Evolutionary conservation across 805 yeast genomes (phyloP), one percentile per base, ranked within the genome.

Genomic region (Sungouiozyma intestinalis): DNA sequence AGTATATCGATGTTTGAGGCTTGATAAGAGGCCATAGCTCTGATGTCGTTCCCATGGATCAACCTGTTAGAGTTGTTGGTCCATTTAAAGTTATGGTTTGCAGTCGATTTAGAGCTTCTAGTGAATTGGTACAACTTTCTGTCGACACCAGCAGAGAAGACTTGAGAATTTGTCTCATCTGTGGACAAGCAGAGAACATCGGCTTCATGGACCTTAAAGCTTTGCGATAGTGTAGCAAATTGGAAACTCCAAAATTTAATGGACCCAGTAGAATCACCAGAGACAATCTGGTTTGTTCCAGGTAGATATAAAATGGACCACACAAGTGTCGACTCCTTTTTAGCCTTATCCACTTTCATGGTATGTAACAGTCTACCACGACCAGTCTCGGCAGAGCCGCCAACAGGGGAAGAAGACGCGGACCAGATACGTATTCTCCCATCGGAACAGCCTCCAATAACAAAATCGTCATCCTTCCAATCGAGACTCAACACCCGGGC

Each of bases 261-360:
- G 7, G 84, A 72, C 1, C 99, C 99, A 1, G 97, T 90, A 4
- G 97, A 87, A 65, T 92, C 99, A 42, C 97, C 98, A 46, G 87
- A 78, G n/a, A 85, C 94, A 45, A 92, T 73, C 59, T 86, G 94
- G 42, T 76, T 69, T 39, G 74, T 73, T 35, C 67, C 58, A 4
- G 81, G 77, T 45, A 88, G 65, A 27, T 79, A 78, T 36, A 72
- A 52, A 1, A 92, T 78, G 31, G 86, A 72, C 99, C 99, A 92
- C 6, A 92, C 92, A 47, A 92, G 68, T 3, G 97, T 87, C 41
- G 92, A 78, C 58, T 85, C 96, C 29, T 75, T 75, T 55, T 81
- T 79, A 17, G 90, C 74, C 60, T 85, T 86, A 62, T 92, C 99
- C 9, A 92, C 97, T 55, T 86, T 79, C 85, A 92, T 79, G 2